Evolutionary conservation across 176 grass and related monocot genomes (phyloP).

Genomic region (Pontederia crassipes): DNA sequence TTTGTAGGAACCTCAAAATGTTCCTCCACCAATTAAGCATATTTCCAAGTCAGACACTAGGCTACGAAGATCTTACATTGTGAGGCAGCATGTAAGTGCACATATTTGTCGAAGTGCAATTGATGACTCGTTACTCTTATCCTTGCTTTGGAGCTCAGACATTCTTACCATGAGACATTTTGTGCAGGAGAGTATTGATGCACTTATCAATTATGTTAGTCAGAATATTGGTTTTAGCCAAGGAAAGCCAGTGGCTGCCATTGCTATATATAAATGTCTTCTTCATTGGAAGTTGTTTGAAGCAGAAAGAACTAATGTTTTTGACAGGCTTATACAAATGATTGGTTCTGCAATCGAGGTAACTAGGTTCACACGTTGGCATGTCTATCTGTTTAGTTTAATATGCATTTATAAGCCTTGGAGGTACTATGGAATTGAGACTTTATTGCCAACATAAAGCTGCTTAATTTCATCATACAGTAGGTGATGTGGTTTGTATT

Average conservation of each 20-base stretch:
- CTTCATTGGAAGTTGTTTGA: conserved; percentile 93
- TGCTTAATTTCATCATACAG: too few relatives aligned
- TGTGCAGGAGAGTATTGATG: conserved; percentile 71
- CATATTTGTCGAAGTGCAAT: too few relatives aligned
- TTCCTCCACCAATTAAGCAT: too few relatives aligned
- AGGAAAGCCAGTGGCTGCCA: conserved; percentile 77
- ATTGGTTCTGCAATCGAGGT: conserved; percentile 89
- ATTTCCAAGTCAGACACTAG: too few relatives aligned
- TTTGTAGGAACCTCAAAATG: too few relatives aligned
- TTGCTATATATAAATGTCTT: conserved; percentile 91
- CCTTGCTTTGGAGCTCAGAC: neutral
- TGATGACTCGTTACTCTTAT: neutral
- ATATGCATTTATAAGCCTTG: too few relatives aligned
- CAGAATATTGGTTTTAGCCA: conserved; percentile 64
- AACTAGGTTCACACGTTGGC: conserved; percentile 2
- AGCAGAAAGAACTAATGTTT: conserved; percentile 84
- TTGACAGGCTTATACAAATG: conserved; percentile 77
- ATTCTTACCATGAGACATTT: neutral
- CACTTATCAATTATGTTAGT: conserved; percentile 64
- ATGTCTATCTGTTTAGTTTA: too few relatives aligned
- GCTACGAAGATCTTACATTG: too few relatives aligned
- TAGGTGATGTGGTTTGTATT: too few relatives aligned
- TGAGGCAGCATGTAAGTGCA: too few relatives aligned
- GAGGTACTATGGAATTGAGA: too few relatives aligned
- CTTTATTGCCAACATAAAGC: too few relatives aligned